A percentile compares a stretch with the other conserved stretches of the same genome.
Evolutionary conservation across 805 yeast genomes (phyloP).

Genomic region (Candida morakotiae): DNA sequence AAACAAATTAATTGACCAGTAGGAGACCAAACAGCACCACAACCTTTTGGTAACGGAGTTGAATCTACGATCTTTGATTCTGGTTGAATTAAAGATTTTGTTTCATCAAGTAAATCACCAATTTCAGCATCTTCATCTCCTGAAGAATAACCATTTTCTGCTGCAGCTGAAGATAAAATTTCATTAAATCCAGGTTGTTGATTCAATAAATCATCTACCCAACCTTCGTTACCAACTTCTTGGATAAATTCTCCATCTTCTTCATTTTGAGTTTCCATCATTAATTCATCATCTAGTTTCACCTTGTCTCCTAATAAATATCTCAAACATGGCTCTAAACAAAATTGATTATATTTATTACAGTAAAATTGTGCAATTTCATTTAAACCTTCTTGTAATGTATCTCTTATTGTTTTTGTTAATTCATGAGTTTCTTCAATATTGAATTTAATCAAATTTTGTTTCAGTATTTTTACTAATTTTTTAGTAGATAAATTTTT

Average conservation of each 20-base stretch:
- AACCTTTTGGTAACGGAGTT: conserved; percentile 88
- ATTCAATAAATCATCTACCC: conserved; percentile 40
- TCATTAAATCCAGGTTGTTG: conserved; percentile 28
- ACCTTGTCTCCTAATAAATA: conserved; percentile 78
- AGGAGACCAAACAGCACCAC: conserved; percentile 87
- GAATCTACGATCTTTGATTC: conserved; percentile 42
- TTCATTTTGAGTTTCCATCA: conserved; percentile 20
- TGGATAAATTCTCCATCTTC: conserved; percentile 18
- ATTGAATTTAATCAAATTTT: conserved; percentile 37
- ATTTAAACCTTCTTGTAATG: conserved; percentile 47
- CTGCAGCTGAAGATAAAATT: conserved; percentile 4
- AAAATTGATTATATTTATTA: conserved; percentile 51
- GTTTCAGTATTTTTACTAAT: conserved; percentile 16
- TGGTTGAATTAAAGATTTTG: conserved; percentile 23
- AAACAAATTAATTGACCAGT: conserved; percentile 80
- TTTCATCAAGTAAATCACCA: conserved; percentile 37
- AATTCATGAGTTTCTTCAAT: conserved; percentile 81
- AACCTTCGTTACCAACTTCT: conserved; percentile 37
- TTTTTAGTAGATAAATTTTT: conserved; percentile 12
- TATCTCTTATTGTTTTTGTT: conserved; percentile 42
- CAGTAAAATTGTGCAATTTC: conserved; percentile 57
- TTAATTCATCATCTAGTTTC: conserved; percentile 33
- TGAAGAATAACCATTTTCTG: conserved; percentile 16
- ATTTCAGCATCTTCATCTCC: conserved; percentile 26
- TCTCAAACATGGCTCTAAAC: conserved; percentile 77